Conservation (phyloP, 208 protist species). For the Zelonia costaricensis region DNA sequence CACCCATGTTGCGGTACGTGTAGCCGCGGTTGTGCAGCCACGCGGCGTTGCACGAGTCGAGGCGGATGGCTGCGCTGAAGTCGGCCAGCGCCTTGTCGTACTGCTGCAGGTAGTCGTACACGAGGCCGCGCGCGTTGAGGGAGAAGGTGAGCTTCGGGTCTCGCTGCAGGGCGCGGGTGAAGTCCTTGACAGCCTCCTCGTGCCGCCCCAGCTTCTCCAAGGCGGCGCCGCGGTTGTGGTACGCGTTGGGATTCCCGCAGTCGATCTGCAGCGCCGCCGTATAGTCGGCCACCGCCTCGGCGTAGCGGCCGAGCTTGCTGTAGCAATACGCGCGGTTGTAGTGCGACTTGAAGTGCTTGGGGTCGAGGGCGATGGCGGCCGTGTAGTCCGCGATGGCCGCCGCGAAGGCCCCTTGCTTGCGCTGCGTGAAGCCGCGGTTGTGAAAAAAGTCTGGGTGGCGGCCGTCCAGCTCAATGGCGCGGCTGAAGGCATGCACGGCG, state of each 20-base stretch:
- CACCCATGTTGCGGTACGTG: conserved; percentile 61
- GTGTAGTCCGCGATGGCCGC: conserved; percentile 86
- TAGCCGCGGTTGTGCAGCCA: conserved; percentile 82
- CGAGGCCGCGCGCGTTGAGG: conserved; percentile 82
- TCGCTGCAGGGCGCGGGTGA: conserved; percentile 54
- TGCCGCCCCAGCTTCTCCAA: conserved; percentile 67
- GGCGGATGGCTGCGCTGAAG: conserved; percentile 61
- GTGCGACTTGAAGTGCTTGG: conserved; percentile 89
- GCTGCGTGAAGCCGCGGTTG: conserved; percentile 78
- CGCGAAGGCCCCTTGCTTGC: conserved; percentile 62
- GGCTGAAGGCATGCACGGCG: conserved; percentile 68
- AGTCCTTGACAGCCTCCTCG: conserved; percentile 79
- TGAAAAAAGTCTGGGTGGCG: conserved; percentile 78
- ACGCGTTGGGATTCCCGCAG: conserved; percentile 66
- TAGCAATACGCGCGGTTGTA: conserved; percentile 94
- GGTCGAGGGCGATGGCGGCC: conserved; percentile 60
- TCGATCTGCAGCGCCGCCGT: conserved; percentile 73
- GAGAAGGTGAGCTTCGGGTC: conserved; percentile 62
- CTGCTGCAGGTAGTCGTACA: conserved; percentile 58
- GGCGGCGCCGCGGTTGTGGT: conserved; percentile 84
- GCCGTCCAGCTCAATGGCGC: conserved; percentile 67
- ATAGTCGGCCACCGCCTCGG: conserved; percentile 76
- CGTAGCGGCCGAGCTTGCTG: conserved; percentile 70
- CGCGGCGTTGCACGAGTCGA: conserved; percentile 59
- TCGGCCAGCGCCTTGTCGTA: conserved; percentile 62